Evolutionary conservation across 495 filamentous ascomycete species (phyloP), one percentile per base, ranked within the genome.

Genomic region (Chaetomium fimeti): DNA sequence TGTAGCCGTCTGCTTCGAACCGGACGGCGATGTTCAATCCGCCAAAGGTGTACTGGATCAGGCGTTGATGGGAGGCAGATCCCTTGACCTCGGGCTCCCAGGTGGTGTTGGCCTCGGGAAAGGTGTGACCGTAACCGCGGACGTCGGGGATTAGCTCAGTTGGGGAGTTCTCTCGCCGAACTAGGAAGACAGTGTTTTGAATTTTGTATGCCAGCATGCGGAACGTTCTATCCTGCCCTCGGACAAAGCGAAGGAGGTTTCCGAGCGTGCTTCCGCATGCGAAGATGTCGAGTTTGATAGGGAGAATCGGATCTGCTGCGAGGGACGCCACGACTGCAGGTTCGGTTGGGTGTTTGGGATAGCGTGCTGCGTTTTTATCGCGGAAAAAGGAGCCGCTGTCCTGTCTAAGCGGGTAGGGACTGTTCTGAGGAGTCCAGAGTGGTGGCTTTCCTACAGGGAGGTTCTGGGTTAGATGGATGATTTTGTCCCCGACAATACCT

Each of bases 21-120:
- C 89, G 79, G 1, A 92, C 73, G 0, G 88, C 55, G 52, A 79
- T 82, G 0, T 77, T 76, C 36, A 89, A 62, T 0, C 81, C 84
- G 3, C 70, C 84, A 60, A 92, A 84, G 0, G 76, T 60, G 71
- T 89, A 91, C 20, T 76, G 71, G 1, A 91, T 67, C 24, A 90
- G 62, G 0, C 88, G 79, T 62, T 91, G 87, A 61, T 90, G 87
- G 0, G 85, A 85, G 38, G 76, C 76, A 0, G 84, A 88, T 12
- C 77, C 78, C 53, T 73, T 74, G 29, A 84, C 77, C 13, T 75
- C 77, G 0, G 62, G 5, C 9, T 80, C 75, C 83, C 86, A 86
- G 1, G 81, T 84, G 2, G 88, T 90, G 67, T 88, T 88, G 4
- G 74, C 78, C 43, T 88, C 85, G 6, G 85, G 81, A 69, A 90